Base-by-base conservation (phyloP, 768 basidiomycete species). In the Lentinula detonsa region DNA sequence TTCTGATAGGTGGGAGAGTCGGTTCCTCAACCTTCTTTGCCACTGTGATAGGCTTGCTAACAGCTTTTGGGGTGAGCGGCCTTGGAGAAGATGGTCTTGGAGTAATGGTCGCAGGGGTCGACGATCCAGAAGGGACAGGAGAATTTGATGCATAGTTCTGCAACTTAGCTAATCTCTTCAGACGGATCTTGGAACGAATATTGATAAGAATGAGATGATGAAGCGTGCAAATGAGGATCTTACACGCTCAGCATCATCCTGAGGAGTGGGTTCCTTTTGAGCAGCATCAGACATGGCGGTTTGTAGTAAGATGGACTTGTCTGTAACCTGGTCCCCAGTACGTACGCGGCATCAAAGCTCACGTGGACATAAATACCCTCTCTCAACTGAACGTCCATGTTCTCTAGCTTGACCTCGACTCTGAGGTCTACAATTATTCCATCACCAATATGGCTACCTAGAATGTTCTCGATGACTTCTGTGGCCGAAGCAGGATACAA, bases 81-180 rank as follows among this genome's bases (percentile, higher is more conserved):
- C 68, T 60, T 0, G 70, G 67, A 49, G 67, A 66, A 45, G 55
- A 33, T 8, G 68, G 70, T 40, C 72, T 75, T 5, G 78, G 75
- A 54, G 67, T 57, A 43, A 73, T 68, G 23, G 74, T 70, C 21
- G 72, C 66, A 5, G 78, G 73, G 16, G 74, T 63, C 7, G 73
- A 72, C 21, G 72, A 61, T 23, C 71, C 65, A 11, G 77, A 53
- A 9, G 78, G 68, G 11, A 77, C 62, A 11, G 78, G 68, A 10
- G 80, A 67, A 11, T 64, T 70, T 34, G 78, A 74, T 45, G 75
- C 64, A 46, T 74, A 66, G 42, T 69, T 76, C 68, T 90, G 89
- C 7, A 98, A 80, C 71, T 91, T 93, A 35, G 91, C 94, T 57
- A 98, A 81, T 60, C 95, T 86, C 74, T 96, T 96, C 71, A 93